Conservation (phyloP, 2,329 filamentous ascomycete genomes). For the Colletotrichum sp. region DNA sequence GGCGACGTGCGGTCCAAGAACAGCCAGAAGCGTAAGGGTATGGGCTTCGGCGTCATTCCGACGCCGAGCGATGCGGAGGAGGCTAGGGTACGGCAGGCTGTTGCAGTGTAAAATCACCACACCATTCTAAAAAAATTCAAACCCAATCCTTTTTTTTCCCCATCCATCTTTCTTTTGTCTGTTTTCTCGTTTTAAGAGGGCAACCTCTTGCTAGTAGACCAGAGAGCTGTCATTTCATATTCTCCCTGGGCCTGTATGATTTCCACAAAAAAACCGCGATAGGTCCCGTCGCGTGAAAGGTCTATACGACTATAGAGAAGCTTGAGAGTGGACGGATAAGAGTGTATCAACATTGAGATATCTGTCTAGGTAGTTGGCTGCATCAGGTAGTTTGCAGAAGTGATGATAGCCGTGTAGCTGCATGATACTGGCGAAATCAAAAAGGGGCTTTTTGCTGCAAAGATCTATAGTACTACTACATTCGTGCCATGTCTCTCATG, state of each 20-base stretch:
- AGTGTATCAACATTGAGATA: background rate
- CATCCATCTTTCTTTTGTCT: background rate
- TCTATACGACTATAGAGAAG: background rate
- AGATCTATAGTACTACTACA: background rate
- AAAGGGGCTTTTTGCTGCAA: background rate
- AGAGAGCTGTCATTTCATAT: background rate
- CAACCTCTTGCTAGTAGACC: background rate
- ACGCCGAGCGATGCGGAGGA: conserved; percentile 46
- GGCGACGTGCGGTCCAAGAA: conserved; percentile 69
- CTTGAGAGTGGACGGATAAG: background rate
- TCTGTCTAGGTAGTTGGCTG: background rate
- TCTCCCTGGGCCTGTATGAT: background rate
- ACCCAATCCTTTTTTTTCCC: background rate
- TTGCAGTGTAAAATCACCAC: background rate
- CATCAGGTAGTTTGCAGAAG: background rate
- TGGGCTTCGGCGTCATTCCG: conserved; percentile 63
- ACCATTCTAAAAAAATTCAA: background rate
- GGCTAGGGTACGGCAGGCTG: conserved; percentile 44
- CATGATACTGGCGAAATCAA: background rate
- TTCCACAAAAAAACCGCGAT: background rate
- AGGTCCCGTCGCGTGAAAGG: background rate
- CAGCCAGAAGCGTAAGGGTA: conserved; percentile 57
- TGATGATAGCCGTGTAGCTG: background rate
- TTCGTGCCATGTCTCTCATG: background rate
- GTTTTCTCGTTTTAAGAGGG: background rate